Evolutionary conservation across 2,329 filamentous ascomycete species (phyloP).

Genomic region (Tolypocladium tropicale): DNA sequence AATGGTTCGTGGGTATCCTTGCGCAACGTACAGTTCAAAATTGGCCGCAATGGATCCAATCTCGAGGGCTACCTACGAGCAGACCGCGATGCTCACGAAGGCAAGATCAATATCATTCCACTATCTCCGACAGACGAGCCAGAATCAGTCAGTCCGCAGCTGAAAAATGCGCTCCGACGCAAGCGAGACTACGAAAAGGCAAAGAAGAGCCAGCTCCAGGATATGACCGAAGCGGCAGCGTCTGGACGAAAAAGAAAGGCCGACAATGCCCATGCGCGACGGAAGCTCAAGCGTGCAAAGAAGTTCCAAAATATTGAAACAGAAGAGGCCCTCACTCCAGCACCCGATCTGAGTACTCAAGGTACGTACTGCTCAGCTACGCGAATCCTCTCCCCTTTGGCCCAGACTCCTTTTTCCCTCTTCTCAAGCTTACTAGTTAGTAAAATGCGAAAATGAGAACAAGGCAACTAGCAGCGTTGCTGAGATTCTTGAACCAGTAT

Average conservation of each 20-base stretch:
- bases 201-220: conserved; percentile 28
- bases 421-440: conserved; percentile 14
- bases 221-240: conserved; percentile 24
- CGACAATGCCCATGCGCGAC: conserved; percentile 14
- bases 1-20: conserved; percentile 54
- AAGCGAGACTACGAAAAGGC: conserved; percentile 53
- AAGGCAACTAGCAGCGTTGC: conserved; percentile 24
- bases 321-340: conserved; percentile 7
- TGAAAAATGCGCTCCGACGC: conserved; percentile 50
- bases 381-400: not conserved
- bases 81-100: conserved; percentile 34
- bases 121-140: conserved; percentile 29
- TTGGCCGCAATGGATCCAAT: conserved; percentile 35
- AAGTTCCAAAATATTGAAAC: conserved; percentile 8
- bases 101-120: conserved; percentile 47
- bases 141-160: conserved; percentile 33
- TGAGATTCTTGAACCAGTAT: conserved; percentile 27
- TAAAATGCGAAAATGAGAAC: conserved; percentile 35
- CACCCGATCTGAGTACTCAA: conserved; percentile 19
- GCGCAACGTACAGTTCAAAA: conserved; percentile 62
- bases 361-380: conserved; percentile 11
- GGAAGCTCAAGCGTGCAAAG: conserved; percentile 7
- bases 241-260: conserved; percentile 29
- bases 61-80: conserved; percentile 65
- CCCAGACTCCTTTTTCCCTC: too few species aligned